Evolutionary conservation across 1,139 yeast species (phyloP).

Genomic region (Pichia sp.): DNA sequence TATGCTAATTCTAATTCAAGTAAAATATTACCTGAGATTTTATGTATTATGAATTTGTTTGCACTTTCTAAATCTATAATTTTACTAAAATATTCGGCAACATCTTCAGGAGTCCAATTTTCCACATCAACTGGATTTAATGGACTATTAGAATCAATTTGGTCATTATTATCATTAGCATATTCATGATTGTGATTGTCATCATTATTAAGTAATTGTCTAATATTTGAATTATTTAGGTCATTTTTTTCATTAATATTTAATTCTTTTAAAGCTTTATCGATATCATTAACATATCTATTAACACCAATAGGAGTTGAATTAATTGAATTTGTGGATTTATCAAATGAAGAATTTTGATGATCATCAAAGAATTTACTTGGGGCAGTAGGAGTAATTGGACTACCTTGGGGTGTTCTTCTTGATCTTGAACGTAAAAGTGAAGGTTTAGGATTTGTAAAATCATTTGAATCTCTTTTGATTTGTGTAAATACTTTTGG

Average conservation of each 20-base stretch:
- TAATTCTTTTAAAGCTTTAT: conserved; percentile 74
- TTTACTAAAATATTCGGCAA: conserved; percentile 64
- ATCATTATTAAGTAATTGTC: too few relatives aligned
- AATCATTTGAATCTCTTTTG: conserved; percentile 7
- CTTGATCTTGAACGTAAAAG: conserved; percentile 56
- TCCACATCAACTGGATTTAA: conserved; percentile 39
- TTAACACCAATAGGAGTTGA: conserved; percentile 9
- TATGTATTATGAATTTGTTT: conserved; percentile 76
- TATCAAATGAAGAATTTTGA: conserved; percentile 3
- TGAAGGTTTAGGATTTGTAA: conserved; percentile 16
- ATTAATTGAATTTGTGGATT: background rate
- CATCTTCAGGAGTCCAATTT: conserved; percentile 86
- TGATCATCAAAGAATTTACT: conserved; percentile 8
- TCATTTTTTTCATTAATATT: conserved; percentile 23
- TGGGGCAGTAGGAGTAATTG: conserved; percentile 20
- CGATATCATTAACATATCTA: conserved; percentile 73
- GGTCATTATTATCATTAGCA: too few relatives aligned
- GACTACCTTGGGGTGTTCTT: conserved; percentile 35
- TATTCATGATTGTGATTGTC: too few relatives aligned
- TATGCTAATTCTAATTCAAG: conserved; percentile 81
- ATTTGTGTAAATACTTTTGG: conserved; percentile 76
- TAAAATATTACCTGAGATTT: conserved; percentile 79
- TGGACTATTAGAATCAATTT: conserved; percentile 13
- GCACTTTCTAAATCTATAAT: conserved; percentile 67
- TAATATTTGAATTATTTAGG: too few relatives aligned